Base-by-base conservation (phyloP, 2,329 filamentous ascomycete species). In the Aphanocladium album region DNA sequence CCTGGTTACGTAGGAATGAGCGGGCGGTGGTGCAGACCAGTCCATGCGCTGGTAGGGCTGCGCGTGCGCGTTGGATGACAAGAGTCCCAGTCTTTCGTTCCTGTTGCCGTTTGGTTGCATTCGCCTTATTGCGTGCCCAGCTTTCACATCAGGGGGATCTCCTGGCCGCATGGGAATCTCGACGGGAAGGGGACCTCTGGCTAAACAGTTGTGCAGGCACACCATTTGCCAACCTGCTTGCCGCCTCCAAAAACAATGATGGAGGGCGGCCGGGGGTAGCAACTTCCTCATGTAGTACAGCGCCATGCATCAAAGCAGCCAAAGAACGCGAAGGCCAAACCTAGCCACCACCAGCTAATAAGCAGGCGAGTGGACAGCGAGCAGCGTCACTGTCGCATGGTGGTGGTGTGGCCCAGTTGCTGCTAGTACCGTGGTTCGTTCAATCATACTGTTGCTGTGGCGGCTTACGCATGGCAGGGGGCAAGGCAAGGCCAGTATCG, bases 261-360 rank as follows among this genome's bases (percentile, higher is more conserved):
- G 55, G 55, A 58, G 46, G 46, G 19, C 21, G 19, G 56, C 7
- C 33, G 55, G 55, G 33, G 55, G 21, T 51, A 51, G 51, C 35
- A 50, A n/a, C 56, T 52, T 58, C 46, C 56, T 41, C 47, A 50
- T 51, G 16, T 33, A 58, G 56, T 14, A 35, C 35, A 52, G 56
- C 56, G 56, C 47, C 56, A 51, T 51, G 47, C 47, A 43, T n/a
- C 17, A 43, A 25, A 49, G 43, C 43, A 49, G 37, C 56, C 56
- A 52, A 43, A 51, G 23, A 43, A 27, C 23, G 11, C 17, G 16
- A 51, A 6, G 46, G 39, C 16, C 35, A 37, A 27, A 6, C 35
- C n/a, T 33, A 50, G 54, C 45, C 45, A 50, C 33, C 21, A 41
- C 21, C 21, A 25, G 30, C 30, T 50, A 17, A 19, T 8, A 45